Base-by-base conservation (phyloP, 1,284 basidiomycete genomes). In the Ceratobasidium sp. region DNA sequence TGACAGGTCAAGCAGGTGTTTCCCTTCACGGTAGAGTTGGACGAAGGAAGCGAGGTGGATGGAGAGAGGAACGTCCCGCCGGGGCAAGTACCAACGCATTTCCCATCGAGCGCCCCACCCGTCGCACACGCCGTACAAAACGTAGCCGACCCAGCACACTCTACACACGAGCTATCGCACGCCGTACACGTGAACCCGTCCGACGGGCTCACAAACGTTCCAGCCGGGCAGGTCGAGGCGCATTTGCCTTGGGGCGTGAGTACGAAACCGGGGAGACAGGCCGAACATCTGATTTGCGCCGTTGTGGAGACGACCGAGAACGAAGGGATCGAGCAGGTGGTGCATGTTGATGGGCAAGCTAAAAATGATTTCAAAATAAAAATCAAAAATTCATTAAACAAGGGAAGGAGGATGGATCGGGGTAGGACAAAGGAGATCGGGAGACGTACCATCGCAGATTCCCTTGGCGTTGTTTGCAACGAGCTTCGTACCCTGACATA, bases 401-500 rank as follows among this genome's bases (percentile, higher is more conserved):
- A n/a, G n/a, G n/a, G n/a, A 80, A 13, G 40, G 60, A 60, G 58
- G 20, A 39, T 28, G 18, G 40, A n/a, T 40, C 60, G 9, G 33
- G 2, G 40, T 49, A 28, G 66, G 46, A 39, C n/a, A 28, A 44
- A 28, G 33, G 23, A 39, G 33, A 44, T 58, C 26, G n/a, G 56
- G 42, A 6, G 2, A 89, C 93, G 83, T 82, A 95, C 94, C 89
- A 82, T 95, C 94, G 82, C 94, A 96, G 81, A 91, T 89, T 28
- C 89, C 86, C 86, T 95, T 96, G 82, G 90, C 89, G 81, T 94
- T 95, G 81, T 96, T 93, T n/a, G 90, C 93, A 56, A 96, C 89
- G 79, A 94, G 85, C 33, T 87, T 89, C 6, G 92, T 83, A 88
- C 39, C 92, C 90, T 89, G 84, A 84, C 94, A 96, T 23, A 94